A percentile compares a stretch with the other conserved stretches of the same genome.
These are phyloP conservation scores for Nectriaceae sp. DNA, from an alignment of 2,329 filamentous ascomycete species.

Conservation along the genomic window DNA sequence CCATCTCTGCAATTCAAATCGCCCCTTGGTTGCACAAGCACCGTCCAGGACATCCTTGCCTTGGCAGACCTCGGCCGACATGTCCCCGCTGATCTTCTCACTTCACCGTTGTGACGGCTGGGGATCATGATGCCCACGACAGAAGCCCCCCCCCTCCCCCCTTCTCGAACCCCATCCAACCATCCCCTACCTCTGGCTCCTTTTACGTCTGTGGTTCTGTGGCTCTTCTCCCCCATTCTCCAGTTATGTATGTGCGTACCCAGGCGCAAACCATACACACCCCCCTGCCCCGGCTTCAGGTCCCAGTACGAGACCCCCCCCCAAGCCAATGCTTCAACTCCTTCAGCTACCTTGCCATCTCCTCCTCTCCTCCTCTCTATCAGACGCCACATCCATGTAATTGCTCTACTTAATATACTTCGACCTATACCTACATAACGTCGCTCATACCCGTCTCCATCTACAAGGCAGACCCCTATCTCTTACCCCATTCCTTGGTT, in stretches of 20 bases:
- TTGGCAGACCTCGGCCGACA: constrained; percentile 27
- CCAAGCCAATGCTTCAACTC: constrained; percentile 18
- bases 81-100: constrained; percentile 29
- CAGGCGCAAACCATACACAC: constrained; percentile 10
- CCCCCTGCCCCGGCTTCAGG: constrained; percentile 25
- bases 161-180: too few species aligned
- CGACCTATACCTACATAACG: constrained; percentile 17
- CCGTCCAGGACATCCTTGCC: constrained; percentile 17
- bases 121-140: constrained; percentile 21
- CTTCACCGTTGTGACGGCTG: constrained; percentile 20
- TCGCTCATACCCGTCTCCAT: constrained; percentile 7
- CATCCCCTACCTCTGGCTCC: not conserved
- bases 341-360: constrained; percentile 18
- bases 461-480: constrained; percentile 7
- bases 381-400: constrained; percentile 25
- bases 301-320: constrained; percentile 22
- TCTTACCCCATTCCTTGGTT: constrained; percentile 5
- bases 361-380: constrained; percentile 16
- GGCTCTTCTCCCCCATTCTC: constrained; percentile 8
- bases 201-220: constrained; percentile 2
- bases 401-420: constrained; percentile 18
- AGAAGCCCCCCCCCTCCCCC: too few species aligned
- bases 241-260: not conserved
- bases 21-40: too few species aligned
- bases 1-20: too few species aligned